Conservation (phyloP, 495 filamentous ascomycete genomes). For the Neurospora sp. region DNA sequence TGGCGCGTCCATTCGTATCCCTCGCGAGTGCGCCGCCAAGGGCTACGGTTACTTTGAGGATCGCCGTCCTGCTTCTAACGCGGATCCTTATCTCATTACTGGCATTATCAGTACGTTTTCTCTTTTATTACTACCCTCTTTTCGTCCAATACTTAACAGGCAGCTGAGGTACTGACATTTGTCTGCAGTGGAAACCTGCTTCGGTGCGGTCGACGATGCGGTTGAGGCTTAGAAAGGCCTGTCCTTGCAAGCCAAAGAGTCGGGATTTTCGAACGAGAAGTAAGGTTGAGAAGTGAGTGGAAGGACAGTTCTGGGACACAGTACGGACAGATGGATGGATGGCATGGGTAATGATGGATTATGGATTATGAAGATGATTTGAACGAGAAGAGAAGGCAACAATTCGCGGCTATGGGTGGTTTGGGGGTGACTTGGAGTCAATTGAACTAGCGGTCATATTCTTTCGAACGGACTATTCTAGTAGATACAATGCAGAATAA, state of each 20-base stretch:
- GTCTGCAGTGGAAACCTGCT: background rate
- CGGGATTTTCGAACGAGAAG: background rate
- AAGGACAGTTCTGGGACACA: background rate
- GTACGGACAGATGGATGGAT: background rate
- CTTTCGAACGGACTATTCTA: background rate
- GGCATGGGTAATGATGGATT: background rate
- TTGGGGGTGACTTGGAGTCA: background rate
- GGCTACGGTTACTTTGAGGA: constrained; percentile 97
- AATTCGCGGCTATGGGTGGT: background rate
- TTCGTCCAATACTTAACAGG: background rate
- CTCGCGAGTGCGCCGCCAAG: constrained; percentile 73
- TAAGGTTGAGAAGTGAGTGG: background rate
- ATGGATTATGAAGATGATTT: background rate
- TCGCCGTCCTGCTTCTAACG: constrained; percentile 82
- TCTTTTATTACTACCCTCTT: background rate
- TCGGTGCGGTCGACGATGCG: background rate
- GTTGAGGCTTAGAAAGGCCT: background rate
- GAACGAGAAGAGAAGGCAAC: background rate
- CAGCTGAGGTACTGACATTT: background rate
- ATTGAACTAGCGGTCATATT: background rate
- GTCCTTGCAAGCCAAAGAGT: background rate
- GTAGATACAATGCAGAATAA: background rate
- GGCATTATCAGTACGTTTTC: background rate
- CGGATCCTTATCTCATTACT: constrained; percentile 61
- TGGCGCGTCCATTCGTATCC: constrained; percentile 76